Conservation (phyloP, 805 yeast species). For the Blastobotrys terrestris region DNA sequence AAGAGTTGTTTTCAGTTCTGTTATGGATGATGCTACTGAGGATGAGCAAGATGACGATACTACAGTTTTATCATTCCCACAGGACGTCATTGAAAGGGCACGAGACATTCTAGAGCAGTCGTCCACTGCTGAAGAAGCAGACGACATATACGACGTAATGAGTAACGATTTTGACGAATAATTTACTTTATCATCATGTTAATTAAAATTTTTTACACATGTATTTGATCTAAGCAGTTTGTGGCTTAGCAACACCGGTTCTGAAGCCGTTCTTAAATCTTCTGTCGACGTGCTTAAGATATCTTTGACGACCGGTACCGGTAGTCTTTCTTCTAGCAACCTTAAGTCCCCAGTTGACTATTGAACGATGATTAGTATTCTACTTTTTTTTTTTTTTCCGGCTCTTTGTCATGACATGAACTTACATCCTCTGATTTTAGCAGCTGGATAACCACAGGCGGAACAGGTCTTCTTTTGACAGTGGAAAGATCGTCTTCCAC, state of each 20-base stretch:
- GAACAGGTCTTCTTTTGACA: constrained; percentile 98
- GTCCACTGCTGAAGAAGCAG: constrained; percentile 73
- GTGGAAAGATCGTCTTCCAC: constrained; percentile 99
- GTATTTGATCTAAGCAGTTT: constrained; percentile 44
- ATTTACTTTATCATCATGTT: not conserved
- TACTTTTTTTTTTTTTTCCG: too few relatives aligned
- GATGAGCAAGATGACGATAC: constrained; percentile 41
- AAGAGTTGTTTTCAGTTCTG: constrained; percentile 21
- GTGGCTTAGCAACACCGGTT: constrained; percentile 60
- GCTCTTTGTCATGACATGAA: too few relatives aligned
- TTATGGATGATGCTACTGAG: constrained; percentile 8
- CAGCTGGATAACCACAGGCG: constrained; percentile 99
- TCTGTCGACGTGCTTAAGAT: constrained; percentile 95
- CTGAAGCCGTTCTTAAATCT: constrained; percentile 99
- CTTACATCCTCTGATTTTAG: constrained; percentile 66
- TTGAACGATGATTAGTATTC: constrained; percentile 17
- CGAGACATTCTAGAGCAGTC: constrained; percentile 62
- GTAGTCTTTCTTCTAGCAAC: constrained; percentile 99
- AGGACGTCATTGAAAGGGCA: constrained; percentile 60
- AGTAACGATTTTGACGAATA: constrained; percentile 25
- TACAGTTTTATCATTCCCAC: constrained; percentile 57
- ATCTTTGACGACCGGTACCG: constrained; percentile 99
- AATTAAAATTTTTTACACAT: constrained; percentile 1
- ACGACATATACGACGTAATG: constrained; percentile 64
- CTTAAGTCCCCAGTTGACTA: constrained; percentile 94